These are phyloP conservation scores for Colletotrichum theobromicola DNA, from an alignment of 2,329 filamentous ascomycete species.

Conservation along the genomic window DNA sequence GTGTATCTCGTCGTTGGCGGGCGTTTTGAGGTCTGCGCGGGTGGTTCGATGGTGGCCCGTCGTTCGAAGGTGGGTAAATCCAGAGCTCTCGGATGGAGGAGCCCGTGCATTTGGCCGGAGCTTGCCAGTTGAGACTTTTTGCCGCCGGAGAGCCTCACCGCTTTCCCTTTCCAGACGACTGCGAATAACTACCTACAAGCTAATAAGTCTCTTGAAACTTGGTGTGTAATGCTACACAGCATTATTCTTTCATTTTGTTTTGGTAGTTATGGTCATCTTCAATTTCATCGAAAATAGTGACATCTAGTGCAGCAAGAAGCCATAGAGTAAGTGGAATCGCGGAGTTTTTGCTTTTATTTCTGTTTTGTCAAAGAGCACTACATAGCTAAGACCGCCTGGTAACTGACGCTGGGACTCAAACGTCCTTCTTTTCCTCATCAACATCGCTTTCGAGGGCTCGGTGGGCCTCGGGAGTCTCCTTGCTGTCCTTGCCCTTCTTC, in stretches of 20 bases:
- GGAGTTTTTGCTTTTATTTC: not conserved
- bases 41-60: conserved; percentile 8
- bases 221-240: not conserved
- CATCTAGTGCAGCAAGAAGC: not conserved
- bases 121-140: conserved; percentile 21
- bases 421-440: conserved; percentile 20
- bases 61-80: not conserved
- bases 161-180: not conserved
- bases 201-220: not conserved
- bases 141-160: not conserved
- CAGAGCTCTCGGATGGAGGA: not conserved
- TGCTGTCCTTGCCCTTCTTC: conserved; percentile 62
- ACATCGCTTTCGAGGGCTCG: conserved; percentile 5
- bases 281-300: too few species aligned
- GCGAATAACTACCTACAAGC: not conserved
- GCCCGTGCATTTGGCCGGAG: conserved; percentile 13
- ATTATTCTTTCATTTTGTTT: too few species aligned
- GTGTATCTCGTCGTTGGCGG: not conserved
- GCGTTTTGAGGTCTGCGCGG: not conserved
- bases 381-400: not conserved
- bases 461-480: conserved; percentile 61
- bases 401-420: not conserved
- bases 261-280: too few species aligned
- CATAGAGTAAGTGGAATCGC: not conserved
- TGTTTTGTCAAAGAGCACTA: not conserved